Evolutionary conservation across 2,329 filamentous ascomycete species (phyloP).

Genomic region (Hirsutella rhossiliensis): DNA sequence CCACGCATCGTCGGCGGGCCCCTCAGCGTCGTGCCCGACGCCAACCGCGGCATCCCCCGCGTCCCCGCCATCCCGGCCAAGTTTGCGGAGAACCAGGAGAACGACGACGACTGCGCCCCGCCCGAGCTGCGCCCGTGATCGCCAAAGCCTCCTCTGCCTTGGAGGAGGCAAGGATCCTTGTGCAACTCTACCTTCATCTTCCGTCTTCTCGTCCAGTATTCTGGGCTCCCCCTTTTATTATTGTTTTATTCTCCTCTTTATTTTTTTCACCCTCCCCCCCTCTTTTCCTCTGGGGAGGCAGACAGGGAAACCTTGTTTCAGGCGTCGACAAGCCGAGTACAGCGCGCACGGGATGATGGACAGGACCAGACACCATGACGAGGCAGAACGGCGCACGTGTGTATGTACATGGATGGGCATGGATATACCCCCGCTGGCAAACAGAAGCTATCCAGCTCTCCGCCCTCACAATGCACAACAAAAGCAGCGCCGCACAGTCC

Average conservation of each 20-base stretch:
- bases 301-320: too few relatives aligned
- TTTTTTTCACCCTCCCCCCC: too few relatives aligned
- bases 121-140: not conserved
- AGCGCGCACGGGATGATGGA: too few relatives aligned
- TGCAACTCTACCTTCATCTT: not conserved
- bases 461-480: too few relatives aligned
- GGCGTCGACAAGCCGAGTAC: too few relatives aligned
- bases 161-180: not conserved
- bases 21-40: conserved; percentile 30
- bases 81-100: conserved; percentile 13
- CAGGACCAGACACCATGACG: too few relatives aligned
- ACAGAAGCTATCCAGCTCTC: too few relatives aligned
- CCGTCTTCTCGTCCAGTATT: not conserved
- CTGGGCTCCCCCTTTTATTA: not conserved
- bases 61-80: conserved; percentile 32
- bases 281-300: too few relatives aligned
- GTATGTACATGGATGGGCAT: too few relatives aligned
- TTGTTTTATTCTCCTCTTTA: not conserved
- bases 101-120: not conserved
- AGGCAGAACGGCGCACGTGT: too few relatives aligned
- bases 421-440: too few relatives aligned
- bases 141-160: not conserved
- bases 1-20: conserved; percentile 8
- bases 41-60: conserved; percentile 32
- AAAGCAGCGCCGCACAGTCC: too few relatives aligned